A percentile compares a stretch with the other conserved stretches of the same genome.
Conservation (phyloP, 2,329 filamentous ascomycete species). For the Onygena corvina region DNA sequence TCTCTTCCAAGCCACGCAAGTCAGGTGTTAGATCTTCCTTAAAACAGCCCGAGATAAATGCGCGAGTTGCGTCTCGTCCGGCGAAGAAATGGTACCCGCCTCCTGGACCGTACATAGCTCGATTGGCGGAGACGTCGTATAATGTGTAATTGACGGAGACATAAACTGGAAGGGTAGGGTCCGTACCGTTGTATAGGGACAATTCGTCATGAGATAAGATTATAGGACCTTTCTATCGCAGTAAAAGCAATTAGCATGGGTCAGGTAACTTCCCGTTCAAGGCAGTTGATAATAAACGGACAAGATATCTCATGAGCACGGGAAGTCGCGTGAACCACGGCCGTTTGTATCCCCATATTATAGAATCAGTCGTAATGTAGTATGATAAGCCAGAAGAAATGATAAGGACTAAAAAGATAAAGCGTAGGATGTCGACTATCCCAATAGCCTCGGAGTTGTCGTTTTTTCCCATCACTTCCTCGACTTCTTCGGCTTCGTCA, state of each 20-base stretch:
- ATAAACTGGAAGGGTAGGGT: conserved; percentile 67
- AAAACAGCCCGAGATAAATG: conserved; percentile 90
- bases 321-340: conserved; percentile 49
- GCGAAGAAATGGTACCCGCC: conserved; percentile 81
- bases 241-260: conserved; percentile 10
- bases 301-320: conserved; percentile 50
- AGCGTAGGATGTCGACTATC: conserved; percentile 15
- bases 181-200: conserved; percentile 60
- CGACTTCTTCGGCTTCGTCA: background rate
- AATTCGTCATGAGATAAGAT: conserved; percentile 66
- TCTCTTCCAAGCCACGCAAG: conserved; percentile 72
- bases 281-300: conserved; percentile 30
- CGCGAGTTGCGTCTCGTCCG: conserved; percentile 72
- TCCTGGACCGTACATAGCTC: conserved; percentile 59
- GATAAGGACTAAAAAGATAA: conserved; percentile 11
- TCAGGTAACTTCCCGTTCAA: background rate
- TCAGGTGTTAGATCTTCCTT: conserved; percentile 71
- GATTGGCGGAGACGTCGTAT: conserved; percentile 50
- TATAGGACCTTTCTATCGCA: conserved; percentile 43
- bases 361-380: conserved; percentile 58
- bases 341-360: conserved; percentile 53
- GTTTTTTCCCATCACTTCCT: background rate
- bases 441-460: conserved; percentile 12
- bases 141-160: conserved; percentile 64
- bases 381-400: conserved; percentile 51